Evolutionary conservation across 2,329 filamentous ascomycete species (phyloP), one percentile per base, ranked within the genome.

Genomic region (Penicillium brasilianum): DNA sequence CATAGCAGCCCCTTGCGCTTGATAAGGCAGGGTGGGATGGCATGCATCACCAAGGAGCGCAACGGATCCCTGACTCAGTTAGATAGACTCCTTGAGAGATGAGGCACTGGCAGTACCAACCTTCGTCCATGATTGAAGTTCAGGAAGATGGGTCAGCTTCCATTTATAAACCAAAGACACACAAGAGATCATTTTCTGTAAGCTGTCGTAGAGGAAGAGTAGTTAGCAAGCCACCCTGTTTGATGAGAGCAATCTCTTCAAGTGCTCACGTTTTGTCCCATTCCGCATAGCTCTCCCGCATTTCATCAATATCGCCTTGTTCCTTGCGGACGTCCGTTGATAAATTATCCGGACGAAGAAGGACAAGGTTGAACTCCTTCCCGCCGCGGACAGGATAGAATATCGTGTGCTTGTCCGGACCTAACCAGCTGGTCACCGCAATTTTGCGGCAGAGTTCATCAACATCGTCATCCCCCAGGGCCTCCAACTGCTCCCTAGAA

Each of bases 1-100:
- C 4, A 83, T 87, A 66, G 89, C 89, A 5, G 88, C 88, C 0
- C 88, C 88, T 71, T 87, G 88, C 0, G 85, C 87, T 43, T 86
- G 78, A 62, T 85, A 84, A 2, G 85, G 85, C 2, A 88, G 74
- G 81, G 87, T 87, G 0, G 85, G 83, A 69, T 88, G 87, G 59
- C 85, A 88, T 0, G 84, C 80, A 65, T 89, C 87, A 1, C 87
- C 87, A 4, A 73, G 59, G 9, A 74, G 20, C 1, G 43, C 43
- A 46, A 46, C 43, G 14, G 20, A 46, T 8, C 22, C 22, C 43
- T 46, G 20, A 16, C 13, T 7, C 8, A 25, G 16, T 16, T n/a
- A 46, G 22, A 14, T 9, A 13, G 25, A 4, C 16, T 3, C 10
- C 20, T n/a, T 25, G 16, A 18, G 18, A 16, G 22, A 46, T 46